Evolutionary conservation across 441 rosid species (phyloP), one percentile per base, ranked within the genome.

Genomic region (Codiaeum variegatum): DNA sequence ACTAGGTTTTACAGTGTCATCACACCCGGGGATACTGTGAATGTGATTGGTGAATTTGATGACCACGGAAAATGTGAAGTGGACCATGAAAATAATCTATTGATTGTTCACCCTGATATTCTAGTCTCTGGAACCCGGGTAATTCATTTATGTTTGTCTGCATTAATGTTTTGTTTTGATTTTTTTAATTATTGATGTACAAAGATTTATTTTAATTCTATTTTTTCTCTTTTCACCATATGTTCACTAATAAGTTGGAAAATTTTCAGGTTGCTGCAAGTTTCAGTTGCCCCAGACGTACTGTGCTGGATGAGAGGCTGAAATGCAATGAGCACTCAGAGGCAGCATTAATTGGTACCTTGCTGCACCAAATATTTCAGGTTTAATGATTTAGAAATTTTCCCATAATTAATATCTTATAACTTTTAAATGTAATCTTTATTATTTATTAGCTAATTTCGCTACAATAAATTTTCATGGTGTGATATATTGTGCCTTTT

Each of bases 331-430:
- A 92, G 76, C 81, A 88, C 75, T 88, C 98, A 61, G 82, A 81
- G 64, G 88, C 88, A 61, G 98, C 99, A 74, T 85, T 96, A 69
- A 81, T 87, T 69, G 98, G 99, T 71, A 96, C 96, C 83, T 79
- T 96, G 93, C 86, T 91, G 80, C 98, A 93, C 84, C 97, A 96
- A 84, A 77, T 93, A 82, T 96, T 91, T 82, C 97, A 93, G 98
- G 99, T 94, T 32, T 79, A 51, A 56, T 69, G 34, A 68, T 62
- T 51, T 34, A 31, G 38, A 58, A 28, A 26, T 21, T 38, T 24
- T 61, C 58, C 66, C 32, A 31, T 19, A 29, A 12, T 38, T 62
- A 51, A 1, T 62, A 6, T 47, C 12, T 49, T 12, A 56, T 8
- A 38, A 70, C 49, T 49, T 21, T 47, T 13, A 8, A 24, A 29